phyloP scores from a whole-genome alignment of 2,329 filamentous ascomycete species.

The Clonostachys rhizophaga region DNA sequence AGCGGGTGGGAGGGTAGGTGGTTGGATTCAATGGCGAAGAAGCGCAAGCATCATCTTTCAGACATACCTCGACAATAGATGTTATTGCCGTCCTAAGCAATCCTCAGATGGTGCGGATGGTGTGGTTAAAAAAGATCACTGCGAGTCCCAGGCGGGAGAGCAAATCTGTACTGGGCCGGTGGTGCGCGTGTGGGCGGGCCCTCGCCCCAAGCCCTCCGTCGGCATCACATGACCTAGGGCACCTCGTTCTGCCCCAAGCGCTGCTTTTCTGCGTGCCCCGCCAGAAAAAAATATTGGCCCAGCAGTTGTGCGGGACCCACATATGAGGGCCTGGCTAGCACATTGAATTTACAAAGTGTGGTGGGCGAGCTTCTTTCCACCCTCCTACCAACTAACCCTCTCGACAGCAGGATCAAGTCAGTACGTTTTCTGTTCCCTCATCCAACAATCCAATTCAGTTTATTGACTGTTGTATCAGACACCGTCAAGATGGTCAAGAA shows the following conservation, averaged over 20 bases:
- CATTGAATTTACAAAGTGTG: constrained; percentile 5
- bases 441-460: constrained; percentile 11
- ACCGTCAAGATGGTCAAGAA: constrained; percentile 68
- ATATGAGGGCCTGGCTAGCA: constrained; percentile 3
- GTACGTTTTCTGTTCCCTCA: constrained; percentile 14
- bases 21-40: background rate
- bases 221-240: background rate
- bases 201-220: too few relatives aligned
- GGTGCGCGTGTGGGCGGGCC: background rate
- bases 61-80: constrained; percentile 59
- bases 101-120: constrained; percentile 45
- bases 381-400: constrained; percentile 12
- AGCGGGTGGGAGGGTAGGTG: constrained; percentile 21
- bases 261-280: background rate
- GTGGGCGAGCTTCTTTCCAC: constrained; percentile 7
- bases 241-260: background rate
- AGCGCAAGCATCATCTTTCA: constrained; percentile 31
- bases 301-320: constrained; percentile 16
- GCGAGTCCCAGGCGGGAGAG: background rate
- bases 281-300: constrained; percentile 3
- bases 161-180: background rate
- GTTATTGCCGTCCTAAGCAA: constrained; percentile 60
- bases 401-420: constrained; percentile 13
- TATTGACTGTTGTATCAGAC: constrained; percentile 34
- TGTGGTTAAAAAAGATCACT: constrained; percentile 8